Evolutionary conservation across 1,284 basidiomycete genomes (phyloP), one percentile per base, ranked within the genome.

Genomic region (Marasmius fiardii): DNA sequence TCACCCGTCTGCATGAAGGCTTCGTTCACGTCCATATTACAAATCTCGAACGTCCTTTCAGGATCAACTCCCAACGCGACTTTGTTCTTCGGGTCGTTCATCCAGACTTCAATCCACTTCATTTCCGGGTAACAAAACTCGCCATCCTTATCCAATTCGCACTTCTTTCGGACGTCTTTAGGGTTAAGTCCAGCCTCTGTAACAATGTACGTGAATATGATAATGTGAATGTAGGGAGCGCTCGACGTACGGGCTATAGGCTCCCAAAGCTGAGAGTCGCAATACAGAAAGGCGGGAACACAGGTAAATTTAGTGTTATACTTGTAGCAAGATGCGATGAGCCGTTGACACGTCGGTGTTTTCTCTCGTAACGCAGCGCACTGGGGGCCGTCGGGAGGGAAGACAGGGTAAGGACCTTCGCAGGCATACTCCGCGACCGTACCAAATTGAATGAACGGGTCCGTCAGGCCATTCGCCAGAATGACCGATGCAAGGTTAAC

Each of bases 101-200:
- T 79, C 81, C 85, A 94, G 1, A 74, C 80, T 61, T 92, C 88
- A 63, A 93, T 85, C 86, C 88, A 93, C 33, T 72, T 67, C 80
- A 94, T 86, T 70, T 95, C 79, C 58, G 73, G 75, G 72, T 92
- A 93, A 73, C 90, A 93, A 1, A 91, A 74, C 16, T 79, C 74
- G 21, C 86, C 86, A 62, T 90, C 85, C 68, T 81, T 79, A 55
- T 79, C 71, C 54, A 83, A 81, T 79, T 93, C 87, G 61, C 95
- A 98, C 59, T 77, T 78, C 60, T 72, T 78, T 56, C 95, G 85
- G 10, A 95, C 89, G 64, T 98, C 95, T 68, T 96, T 96, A 31
- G 88, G 82, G 70, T 90, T 90, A 39, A 78, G 67, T 6, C 83
- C 86, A 64, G 81, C 78, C 69, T 83, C 85, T 87, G 56, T 31